phyloP scores from a whole-genome alignment of 2,329 filamentous ascomycete genomes.

The Tolypocladium tropicale region DNA sequence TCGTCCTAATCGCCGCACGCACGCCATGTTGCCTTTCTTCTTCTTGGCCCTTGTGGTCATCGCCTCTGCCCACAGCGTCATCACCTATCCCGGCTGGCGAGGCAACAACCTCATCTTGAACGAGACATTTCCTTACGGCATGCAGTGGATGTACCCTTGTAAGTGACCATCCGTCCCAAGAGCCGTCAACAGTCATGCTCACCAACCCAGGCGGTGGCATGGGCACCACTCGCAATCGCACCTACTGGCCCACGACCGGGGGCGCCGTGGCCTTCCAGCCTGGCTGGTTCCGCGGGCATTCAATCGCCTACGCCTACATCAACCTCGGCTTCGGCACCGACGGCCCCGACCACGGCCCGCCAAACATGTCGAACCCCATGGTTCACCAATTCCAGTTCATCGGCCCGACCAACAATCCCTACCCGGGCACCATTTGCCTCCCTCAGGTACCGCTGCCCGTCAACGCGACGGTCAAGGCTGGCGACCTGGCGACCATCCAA shows the following conservation, averaged over 20 bases:
- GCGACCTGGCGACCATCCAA: slow-evolving; percentile 88
- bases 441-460: slow-evolving; percentile 78
- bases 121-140: slow-evolving; percentile 71
- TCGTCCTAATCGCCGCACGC: not conserved
- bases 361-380: slow-evolving; percentile 83
- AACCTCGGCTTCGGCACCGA: slow-evolving; percentile 78
- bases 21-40: slow-evolving; percentile 10
- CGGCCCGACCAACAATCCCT: slow-evolving; percentile 74
- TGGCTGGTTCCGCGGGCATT: slow-evolving; percentile 90
- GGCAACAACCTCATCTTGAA: slow-evolving; percentile 79
- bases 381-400: slow-evolving; percentile 70
- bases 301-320: slow-evolving; percentile 73
- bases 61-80: slow-evolving; percentile 63
- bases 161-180: slow-evolving; percentile 23
- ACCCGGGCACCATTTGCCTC: slow-evolving; percentile 78
- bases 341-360: slow-evolving; percentile 53
- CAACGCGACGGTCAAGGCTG: slow-evolving; percentile 59
- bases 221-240: slow-evolving; percentile 67
- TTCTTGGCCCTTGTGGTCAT: slow-evolving; percentile 27
- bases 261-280: slow-evolving; percentile 87
- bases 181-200: not conserved
- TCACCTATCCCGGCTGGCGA: slow-evolving; percentile 79
- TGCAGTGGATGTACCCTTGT: slow-evolving; percentile 97
- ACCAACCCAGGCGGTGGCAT: slow-evolving; percentile 68
- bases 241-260: slow-evolving; percentile 80